phyloP scores from a whole-genome alignment of 164 flowering plant genomes.

The Annona cherimola region DNA sequence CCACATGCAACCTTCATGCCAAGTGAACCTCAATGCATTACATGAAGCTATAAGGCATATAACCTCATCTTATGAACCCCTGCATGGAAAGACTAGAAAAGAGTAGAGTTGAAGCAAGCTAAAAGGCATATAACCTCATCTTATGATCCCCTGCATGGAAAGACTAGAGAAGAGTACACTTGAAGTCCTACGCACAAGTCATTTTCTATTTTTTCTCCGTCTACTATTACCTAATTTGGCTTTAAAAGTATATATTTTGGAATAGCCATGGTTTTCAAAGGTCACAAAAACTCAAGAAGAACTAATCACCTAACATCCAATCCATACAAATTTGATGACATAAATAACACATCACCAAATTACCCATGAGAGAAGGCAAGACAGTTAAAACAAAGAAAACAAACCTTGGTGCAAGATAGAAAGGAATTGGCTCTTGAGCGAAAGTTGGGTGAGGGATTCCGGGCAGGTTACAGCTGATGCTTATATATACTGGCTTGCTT shows the following conservation, averaged over 20 bases:
- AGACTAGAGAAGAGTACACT: not conserved
- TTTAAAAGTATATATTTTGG: not conserved
- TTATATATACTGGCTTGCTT: constrained; percentile 89
- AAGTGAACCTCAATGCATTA: no score
- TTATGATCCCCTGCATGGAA: no score
- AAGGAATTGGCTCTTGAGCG: constrained; percentile 70
- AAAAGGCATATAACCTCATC: no score
- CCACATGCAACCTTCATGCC: no score
- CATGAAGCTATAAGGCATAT: no score
- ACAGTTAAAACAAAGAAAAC: not conserved
- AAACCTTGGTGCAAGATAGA: constrained; percentile 59
- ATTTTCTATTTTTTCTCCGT: not conserved
- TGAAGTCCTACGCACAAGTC: not conserved
- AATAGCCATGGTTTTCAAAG: not conserved
- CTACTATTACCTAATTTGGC: not conserved
- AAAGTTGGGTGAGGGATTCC: constrained; percentile 78
- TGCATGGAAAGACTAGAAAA: no score
- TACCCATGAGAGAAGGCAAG: constrained; percentile 2
- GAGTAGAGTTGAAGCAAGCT: no score
- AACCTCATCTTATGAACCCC: no score
- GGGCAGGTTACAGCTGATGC: constrained; percentile 74
- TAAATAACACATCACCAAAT: not conserved
- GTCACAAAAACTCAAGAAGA: not conserved
- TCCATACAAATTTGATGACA: not conserved
- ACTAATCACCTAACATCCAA: not conserved